Base-by-base conservation (phyloP, 148 eudicot species). In the Nepenthes mirabilis region DNA sequence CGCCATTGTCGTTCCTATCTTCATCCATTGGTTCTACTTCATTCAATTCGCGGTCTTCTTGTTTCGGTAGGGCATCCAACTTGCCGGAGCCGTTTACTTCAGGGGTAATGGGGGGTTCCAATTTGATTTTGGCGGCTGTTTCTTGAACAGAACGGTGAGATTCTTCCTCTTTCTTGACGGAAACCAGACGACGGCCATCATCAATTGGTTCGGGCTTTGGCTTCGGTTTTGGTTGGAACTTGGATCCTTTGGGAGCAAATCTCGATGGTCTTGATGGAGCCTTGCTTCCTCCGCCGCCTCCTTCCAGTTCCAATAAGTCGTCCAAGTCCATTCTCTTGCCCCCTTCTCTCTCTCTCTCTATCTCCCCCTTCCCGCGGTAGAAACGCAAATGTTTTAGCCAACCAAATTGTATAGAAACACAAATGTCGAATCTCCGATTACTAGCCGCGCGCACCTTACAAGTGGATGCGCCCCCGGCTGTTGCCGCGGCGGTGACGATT, bases 171-270 rank as follows among this genome's bases (percentile, higher is more conserved):
- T 71, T 52, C 35, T 65, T 63, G 52, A 65, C 61, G 32, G 62
- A 1, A 37, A 58, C 40, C 23, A 23, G 23, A 0, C 23, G 23
- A 23, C 23, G 23, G 23, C 23, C 23, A 23, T 23, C 23, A 23
- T 23, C 23, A 23, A 23, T 23, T 23, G 23, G 23, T 23, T 23
- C 23, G 23, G 23, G 23, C 23, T 23, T 23, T 23, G 23, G 23
- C 23, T 0, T 23, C 23, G 23, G 23, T 23, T 23, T 77, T 54
- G 84, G 83, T 51, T 68, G 71, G 43, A 71, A 65, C 52, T 73
- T 80, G 34, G 85, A 64, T 60, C 57, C 52, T 62, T 81, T 90
- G 11, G 94, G 90, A 23, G 78, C 83, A 66, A 85, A 85, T 37
- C 75, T 74, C 33, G 69, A 13, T 6, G 76, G 36, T 14, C 78